A percentile compares a stretch with the other conserved stretches of the same genome.
Evolutionary conservation across 2,329 filamentous ascomycete species (phyloP).

Genomic region (Pseudonectria foliicola): DNA sequence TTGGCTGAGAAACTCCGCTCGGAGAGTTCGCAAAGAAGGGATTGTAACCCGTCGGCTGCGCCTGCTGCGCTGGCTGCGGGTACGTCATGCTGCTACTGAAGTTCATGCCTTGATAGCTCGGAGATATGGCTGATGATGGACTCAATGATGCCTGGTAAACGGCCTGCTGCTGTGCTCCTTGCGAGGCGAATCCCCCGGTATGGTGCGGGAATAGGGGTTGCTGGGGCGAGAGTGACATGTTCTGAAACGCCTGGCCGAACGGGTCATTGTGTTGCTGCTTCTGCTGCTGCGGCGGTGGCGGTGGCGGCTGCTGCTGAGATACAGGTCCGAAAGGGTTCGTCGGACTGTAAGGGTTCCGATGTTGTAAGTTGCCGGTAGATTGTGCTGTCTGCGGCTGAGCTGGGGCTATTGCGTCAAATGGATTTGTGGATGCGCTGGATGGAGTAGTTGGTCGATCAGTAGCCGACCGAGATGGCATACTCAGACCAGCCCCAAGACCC

Average conservation of each 20-base stretch:
- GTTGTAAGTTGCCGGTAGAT: constrained; percentile 55
- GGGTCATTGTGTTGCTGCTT: constrained; percentile 19
- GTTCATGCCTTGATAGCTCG: constrained; percentile 31
- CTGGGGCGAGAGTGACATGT: constrained; percentile 56
- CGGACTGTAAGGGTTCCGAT: constrained; percentile 46
- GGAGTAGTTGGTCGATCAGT: constrained; percentile 32
- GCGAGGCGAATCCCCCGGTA: constrained; percentile 54
- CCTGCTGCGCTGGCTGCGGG: constrained; percentile 31
- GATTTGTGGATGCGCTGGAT: constrained; percentile 52
- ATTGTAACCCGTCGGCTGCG: constrained; percentile 40
- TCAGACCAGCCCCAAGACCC: constrained; percentile 27
- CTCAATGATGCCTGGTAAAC: constrained; percentile 38
- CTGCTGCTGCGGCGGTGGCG: constrained; percentile 22
- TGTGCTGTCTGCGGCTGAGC: constrained; percentile 56
- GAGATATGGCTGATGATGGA: constrained; percentile 35
- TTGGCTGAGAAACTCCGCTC: constrained; percentile 25
- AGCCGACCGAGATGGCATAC: constrained; percentile 21
- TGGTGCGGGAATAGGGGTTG: constrained; percentile 68
- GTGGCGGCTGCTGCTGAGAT: constrained; percentile 25
- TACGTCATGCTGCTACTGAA: constrained; percentile 40
- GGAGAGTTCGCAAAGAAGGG: constrained; percentile 41
- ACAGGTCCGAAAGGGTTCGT: constrained; percentile 64
- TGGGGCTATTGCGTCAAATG: constrained; percentile 55
- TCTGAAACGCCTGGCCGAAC: constrained; percentile 66
- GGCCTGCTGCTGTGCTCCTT: constrained; percentile 31